phyloP scores from a whole-genome alignment of 2,329 filamentous ascomycete species.

The Cladosporium velox region DNA sequence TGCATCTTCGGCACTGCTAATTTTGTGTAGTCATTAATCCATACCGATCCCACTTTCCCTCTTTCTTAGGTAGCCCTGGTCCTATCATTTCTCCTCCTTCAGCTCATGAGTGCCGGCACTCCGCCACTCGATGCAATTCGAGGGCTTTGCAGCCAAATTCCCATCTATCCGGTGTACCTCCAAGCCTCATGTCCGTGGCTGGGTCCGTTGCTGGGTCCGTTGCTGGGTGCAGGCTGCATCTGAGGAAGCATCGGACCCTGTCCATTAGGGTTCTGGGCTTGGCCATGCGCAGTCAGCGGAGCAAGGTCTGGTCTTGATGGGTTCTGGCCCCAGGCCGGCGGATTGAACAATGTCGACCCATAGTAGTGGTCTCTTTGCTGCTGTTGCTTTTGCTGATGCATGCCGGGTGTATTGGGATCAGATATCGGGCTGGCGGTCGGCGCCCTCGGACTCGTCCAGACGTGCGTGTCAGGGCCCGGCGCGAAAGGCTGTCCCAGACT shows the following conservation, averaged over 20 bases:
- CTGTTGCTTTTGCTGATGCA: constrained; percentile 23
- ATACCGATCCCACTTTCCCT: neutral
- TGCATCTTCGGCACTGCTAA: neutral
- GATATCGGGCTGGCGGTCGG: constrained; percentile 38
- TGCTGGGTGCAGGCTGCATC: constrained; percentile 27
- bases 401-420: constrained; percentile 33
- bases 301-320: constrained; percentile 11
- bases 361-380: constrained; percentile 21
- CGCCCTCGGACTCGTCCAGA: constrained; percentile 35
- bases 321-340: constrained; percentile 1
- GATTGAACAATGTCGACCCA: neutral
- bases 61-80: neutral
- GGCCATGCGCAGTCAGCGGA: constrained; percentile 7
- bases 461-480: constrained; percentile 3
- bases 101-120: neutral
- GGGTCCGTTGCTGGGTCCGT: neutral
- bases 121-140: neutral
- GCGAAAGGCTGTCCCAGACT: constrained; percentile 3
- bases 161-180: constrained; percentile 8
- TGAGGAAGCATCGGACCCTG: constrained; percentile 34
- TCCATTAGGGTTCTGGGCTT: constrained; percentile 8
- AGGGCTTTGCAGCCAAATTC: neutral
- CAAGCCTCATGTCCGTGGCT: constrained; percentile 7
- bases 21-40: constrained; percentile 7
- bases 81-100: neutral